These are phyloP conservation scores for Komagataella ulmi DNA, from an alignment of 805 yeast genomes.

Conservation along the genomic window DNA sequence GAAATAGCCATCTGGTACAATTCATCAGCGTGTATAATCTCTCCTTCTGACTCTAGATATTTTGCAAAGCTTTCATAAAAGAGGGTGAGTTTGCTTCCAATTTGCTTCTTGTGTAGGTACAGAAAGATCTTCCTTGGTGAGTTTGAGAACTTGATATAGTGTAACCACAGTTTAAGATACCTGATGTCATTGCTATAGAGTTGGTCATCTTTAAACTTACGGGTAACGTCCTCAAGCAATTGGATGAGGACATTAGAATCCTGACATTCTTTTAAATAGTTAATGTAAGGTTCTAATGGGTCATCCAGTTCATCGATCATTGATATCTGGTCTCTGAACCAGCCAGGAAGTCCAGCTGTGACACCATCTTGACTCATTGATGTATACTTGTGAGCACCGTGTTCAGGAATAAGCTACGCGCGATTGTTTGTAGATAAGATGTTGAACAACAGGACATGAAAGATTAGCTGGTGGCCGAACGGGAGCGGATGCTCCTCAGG, in stretches of 20 bases:
- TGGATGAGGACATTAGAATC: conserved; percentile 33
- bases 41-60: conserved; percentile 36
- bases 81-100: conserved; percentile 53
- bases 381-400: neutral
- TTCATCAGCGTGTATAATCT: conserved; percentile 39
- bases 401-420: neutral
- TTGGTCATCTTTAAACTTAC: conserved; percentile 45
- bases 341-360: neutral
- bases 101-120: conserved; percentile 55
- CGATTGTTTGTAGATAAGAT: neutral
- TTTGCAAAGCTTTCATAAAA: conserved; percentile 75
- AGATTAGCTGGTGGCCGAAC: neutral
- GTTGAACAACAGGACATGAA: neutral
- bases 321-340: neutral
- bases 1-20: conserved; percentile 48
- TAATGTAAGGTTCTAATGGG: conserved; percentile 66
- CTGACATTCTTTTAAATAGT: conserved; percentile 32
- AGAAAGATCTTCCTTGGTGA: conserved; percentile 59
- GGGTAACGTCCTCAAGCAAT: conserved; percentile 60
- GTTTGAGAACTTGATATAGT: conserved; percentile 55
- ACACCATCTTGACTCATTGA: neutral
- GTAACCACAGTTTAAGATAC: conserved; percentile 70
- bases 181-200: conserved; percentile 77
- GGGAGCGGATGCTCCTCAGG: neutral
- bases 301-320: conserved; percentile 57